Evolutionary conservation across 2,329 filamentous ascomycete species (phyloP).

Genomic region (Trichoderma arundinaceum): DNA sequence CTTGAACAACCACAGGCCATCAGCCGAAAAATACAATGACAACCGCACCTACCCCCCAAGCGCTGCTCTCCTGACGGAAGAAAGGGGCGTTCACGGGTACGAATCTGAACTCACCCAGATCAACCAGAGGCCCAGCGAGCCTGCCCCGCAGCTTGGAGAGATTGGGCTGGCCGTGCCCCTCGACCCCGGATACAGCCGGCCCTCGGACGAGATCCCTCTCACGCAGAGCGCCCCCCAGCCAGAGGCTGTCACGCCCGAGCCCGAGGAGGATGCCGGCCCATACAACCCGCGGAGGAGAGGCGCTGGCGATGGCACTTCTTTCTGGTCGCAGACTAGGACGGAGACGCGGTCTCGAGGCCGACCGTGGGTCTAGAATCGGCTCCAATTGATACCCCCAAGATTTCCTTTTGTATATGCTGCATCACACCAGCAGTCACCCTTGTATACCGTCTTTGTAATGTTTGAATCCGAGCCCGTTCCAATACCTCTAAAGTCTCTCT

Average conservation of each 20-base stretch:
- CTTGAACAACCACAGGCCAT: conserved; percentile 37
- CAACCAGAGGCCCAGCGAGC: conserved; percentile 9
- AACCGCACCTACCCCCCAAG: neutral
- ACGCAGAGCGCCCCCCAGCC: conserved; percentile 1
- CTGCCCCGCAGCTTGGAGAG: conserved; percentile 15
- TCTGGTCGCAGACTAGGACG: conserved; percentile 31
- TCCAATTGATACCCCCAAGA: conserved; percentile 11
- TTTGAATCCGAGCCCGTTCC: conserved; percentile 3
- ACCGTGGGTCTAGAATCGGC: conserved; percentile 20
- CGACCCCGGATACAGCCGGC: conserved; percentile 6
- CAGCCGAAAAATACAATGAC: conserved; percentile 22
- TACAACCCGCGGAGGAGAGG: conserved; percentile 29
- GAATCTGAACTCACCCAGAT: conserved; percentile 18
- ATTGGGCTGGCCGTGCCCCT: conserved; percentile 22
- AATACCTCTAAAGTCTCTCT: conserved; percentile 1
- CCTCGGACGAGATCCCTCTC: conserved; percentile 31
- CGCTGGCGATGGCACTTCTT: conserved; percentile 25
- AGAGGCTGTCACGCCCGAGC: neutral
- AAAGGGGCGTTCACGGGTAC: neutral
- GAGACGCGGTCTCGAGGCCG: conserved; percentile 16
- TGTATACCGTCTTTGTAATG: conserved; percentile 25
- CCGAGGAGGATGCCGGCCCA: conserved; percentile 10
- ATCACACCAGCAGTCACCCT: neutral
- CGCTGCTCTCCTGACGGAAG: conserved; percentile 12
- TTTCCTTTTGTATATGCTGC: conserved; percentile 21